Conservation (phyloP, 1,139 yeast genomes). For the Zhuliangozyma parablackwelliae region DNA sequence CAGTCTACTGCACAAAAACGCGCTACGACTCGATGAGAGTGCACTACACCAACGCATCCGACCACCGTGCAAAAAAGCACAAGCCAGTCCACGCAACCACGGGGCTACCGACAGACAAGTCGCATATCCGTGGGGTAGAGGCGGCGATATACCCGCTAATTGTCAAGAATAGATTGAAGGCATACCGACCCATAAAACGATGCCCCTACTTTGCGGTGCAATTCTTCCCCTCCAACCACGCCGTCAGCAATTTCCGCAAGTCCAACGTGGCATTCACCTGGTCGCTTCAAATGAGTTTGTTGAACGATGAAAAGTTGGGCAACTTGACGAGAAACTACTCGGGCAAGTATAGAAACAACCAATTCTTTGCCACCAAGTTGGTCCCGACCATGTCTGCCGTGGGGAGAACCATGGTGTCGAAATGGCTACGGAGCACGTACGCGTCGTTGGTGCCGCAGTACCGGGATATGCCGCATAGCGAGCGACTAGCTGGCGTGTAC, state of each 20-base stretch:
- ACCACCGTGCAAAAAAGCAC: not conserved
- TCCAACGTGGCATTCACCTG: conserved; percentile 35
- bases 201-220: conserved; percentile 14
- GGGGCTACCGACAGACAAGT: conserved; percentile 21
- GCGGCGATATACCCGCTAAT: conserved; percentile 14
- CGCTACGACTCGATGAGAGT: not conserved
- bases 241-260: conserved; percentile 26
- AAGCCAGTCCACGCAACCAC: conserved; percentile 4
- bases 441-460: conserved; percentile 7
- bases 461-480: conserved; percentile 4
- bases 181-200: conserved; percentile 18
- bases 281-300: conserved; percentile 13
- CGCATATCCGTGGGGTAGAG: conserved; percentile 40
- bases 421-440: conserved; percentile 11
- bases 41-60: conserved; percentile 1
- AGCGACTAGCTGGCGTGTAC: conserved; percentile 38
- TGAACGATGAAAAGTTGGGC: conserved; percentile 25
- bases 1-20: not conserved
- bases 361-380: conserved; percentile 21
- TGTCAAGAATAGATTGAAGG: conserved; percentile 9
- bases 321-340: conserved; percentile 18
- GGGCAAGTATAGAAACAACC: conserved; percentile 22
- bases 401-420: conserved; percentile 25
- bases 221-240: conserved; percentile 28
- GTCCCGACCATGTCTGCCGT: conserved; percentile 34